Evolutionary conservation across 2,329 filamentous ascomycete species (phyloP).

Genomic region (Clarireedia hainanense): DNA sequence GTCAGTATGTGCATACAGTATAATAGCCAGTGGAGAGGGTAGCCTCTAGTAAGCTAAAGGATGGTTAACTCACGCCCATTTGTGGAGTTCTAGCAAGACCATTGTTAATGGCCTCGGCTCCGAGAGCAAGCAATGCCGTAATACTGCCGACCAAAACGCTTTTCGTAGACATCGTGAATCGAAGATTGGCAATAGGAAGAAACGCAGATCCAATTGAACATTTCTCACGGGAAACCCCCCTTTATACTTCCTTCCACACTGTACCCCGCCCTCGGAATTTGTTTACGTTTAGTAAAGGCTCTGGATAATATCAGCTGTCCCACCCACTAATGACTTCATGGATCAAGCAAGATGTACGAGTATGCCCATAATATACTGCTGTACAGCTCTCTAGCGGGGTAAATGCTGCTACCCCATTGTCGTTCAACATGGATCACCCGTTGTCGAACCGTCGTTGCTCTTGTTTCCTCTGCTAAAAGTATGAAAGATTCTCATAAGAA

Average conservation of each 20-base stretch:
- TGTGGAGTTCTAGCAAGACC: conserved; percentile 34
- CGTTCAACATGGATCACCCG: not conserved
- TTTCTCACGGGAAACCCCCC: not conserved
- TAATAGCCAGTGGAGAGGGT: too few relatives aligned
- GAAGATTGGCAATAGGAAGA: not conserved
- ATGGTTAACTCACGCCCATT: conserved; percentile 27
- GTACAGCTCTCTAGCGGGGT: not conserved
- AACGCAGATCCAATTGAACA: not conserved
- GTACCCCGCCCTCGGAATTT: not conserved
- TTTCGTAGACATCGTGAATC: conserved; percentile 3
- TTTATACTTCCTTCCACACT: not conserved
- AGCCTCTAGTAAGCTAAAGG: too few relatives aligned
- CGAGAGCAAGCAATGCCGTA: conserved; percentile 12
- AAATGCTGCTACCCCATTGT: not conserved
- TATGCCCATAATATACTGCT: too few relatives aligned
- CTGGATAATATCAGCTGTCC: not conserved
- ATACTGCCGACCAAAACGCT: conserved; percentile 1
- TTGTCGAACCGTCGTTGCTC: too few relatives aligned
- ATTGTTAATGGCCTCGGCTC: conserved; percentile 31
- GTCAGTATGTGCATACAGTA: too few relatives aligned
- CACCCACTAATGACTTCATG: not conserved
- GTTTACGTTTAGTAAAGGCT: not conserved
- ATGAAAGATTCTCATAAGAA: too few relatives aligned
- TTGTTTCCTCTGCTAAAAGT: too few relatives aligned
- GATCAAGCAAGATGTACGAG: not conserved